Base-by-base conservation (phyloP, 2,329 filamentous ascomycete species). In the Aspergillus hiratsukae region DNA sequence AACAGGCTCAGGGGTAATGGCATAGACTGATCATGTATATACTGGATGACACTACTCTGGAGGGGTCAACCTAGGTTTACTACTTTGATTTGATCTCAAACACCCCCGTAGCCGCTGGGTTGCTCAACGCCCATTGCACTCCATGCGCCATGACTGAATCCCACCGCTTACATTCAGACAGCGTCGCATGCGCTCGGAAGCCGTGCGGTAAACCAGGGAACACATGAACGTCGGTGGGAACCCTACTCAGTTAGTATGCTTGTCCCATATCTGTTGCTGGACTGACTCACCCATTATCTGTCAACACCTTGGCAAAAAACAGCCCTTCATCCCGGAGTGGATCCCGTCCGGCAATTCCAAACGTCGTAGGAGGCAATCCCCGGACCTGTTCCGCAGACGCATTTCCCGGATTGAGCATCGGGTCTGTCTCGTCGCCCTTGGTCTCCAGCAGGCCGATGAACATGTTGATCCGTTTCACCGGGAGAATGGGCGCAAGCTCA, bases 191-290 rank as follows among this genome's bases (percentile, higher is more conserved):
- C 5, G 67, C 58, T 46, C 76, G 67, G 61, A 82, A 82, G 0
- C 77, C 78, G 68, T 84, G 82, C 0, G 82, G 82, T 0, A 84
- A 66, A 0, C 82, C 81, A 27, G 71, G 75, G 64, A 83, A 83
- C 0, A 84, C 59, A 54, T 76, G 69, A 0, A 78, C 66, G 53
- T 80, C 69, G 0, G 80, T 82, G 0, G 81, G 76, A 0, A 84
- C 78, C 0, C 78, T 80, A 52, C 14, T 2, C 11, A 45, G 51
- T 46, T 14, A 46, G 37, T 19, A 29, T 27, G 3, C 23, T n/a
- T 3, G 4, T 11, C 6, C 21, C 27, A 11, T 4, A 9, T n/a
- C n/a, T 19, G 10, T 21, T 3, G 35, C 48, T 43, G 4, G 45
- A 3, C 4, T 21, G 17, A 57, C 75, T 63, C 59, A 80, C 72